phyloP scores from a whole-genome alignment of 2,329 filamentous ascomycete species.

The Sporothrix phasma region DNA sequence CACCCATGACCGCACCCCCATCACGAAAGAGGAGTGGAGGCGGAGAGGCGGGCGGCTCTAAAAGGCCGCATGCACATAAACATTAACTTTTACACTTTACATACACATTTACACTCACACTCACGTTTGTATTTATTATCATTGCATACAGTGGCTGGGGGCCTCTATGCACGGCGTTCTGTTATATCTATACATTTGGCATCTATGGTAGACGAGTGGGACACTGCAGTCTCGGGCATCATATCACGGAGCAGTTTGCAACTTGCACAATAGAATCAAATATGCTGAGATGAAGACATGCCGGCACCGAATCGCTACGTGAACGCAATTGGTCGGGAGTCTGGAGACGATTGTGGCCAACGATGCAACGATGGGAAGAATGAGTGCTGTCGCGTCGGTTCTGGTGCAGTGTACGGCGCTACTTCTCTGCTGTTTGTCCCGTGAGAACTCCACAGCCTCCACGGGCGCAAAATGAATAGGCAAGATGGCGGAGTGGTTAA shows the following conservation, averaged over 20 bases:
- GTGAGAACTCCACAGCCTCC: background rate
- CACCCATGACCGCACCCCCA: background rate
- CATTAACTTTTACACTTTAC: too few species aligned
- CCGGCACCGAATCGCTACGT: too few species aligned
- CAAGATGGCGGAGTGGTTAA: background rate
- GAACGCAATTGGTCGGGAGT: too few species aligned
- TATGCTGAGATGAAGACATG: too few species aligned
- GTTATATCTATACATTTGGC: background rate
- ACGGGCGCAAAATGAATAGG: background rate
- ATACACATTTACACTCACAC: background rate
- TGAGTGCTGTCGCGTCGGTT: too few species aligned
- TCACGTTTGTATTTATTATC: too few species aligned
- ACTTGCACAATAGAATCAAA: background rate
- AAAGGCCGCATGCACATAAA: background rate
- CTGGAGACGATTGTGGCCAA: too few species aligned
- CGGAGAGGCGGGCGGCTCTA: background rate
- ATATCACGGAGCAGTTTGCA: background rate
- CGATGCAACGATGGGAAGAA: too few species aligned
- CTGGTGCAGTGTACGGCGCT: too few species aligned
- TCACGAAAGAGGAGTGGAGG: background rate
- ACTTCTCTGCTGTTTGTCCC: background rate
- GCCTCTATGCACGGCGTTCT: constrained; percentile 6
- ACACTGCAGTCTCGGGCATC: background rate
- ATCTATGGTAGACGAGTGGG: background rate
- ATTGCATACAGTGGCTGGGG: background rate